phyloP scores from a whole-genome alignment of 768 basidiomycete species.

The Exidia glandulosa region DNA sequence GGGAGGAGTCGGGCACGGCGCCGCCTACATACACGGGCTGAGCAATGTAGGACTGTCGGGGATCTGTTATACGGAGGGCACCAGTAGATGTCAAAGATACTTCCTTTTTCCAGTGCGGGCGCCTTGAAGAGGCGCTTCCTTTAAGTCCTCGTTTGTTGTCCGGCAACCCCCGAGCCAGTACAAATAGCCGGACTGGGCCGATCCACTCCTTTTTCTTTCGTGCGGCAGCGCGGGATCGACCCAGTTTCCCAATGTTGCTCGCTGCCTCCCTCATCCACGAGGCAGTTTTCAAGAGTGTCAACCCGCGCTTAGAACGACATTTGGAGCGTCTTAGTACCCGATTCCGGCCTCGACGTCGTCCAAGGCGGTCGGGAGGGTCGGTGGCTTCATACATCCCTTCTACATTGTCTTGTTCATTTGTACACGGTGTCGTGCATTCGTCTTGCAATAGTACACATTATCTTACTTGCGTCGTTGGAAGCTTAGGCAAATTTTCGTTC shows the following conservation, averaged over 20 bases:
- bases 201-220: constrained; percentile 41
- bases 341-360: constrained; percentile 31
- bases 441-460: background rate
- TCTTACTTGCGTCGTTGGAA: background rate
- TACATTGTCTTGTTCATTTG: too few species aligned
- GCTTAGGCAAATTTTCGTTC: too few species aligned
- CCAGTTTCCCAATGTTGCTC: constrained; percentile 82
- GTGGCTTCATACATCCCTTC: constrained; percentile 47
- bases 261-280: constrained; percentile 53
- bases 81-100: too few species aligned
- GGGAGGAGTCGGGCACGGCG: too few species aligned
- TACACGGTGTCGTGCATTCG: background rate
- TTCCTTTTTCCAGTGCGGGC: too few species aligned
- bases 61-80: too few species aligned
- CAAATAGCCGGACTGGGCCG: too few species aligned
- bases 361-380: constrained; percentile 61
- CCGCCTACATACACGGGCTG: too few species aligned
- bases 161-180: too few species aligned
- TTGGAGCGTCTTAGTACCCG: constrained; percentile 79
- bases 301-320: constrained; percentile 64
- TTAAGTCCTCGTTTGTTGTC: too few species aligned
- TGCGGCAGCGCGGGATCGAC: constrained; percentile 73
- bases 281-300: constrained; percentile 79
- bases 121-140: too few species aligned
- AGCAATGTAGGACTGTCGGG: too few species aligned